Base-by-base conservation (phyloP, 306 rosid genomes). In the Elaeagnus macrophylla region DNA sequence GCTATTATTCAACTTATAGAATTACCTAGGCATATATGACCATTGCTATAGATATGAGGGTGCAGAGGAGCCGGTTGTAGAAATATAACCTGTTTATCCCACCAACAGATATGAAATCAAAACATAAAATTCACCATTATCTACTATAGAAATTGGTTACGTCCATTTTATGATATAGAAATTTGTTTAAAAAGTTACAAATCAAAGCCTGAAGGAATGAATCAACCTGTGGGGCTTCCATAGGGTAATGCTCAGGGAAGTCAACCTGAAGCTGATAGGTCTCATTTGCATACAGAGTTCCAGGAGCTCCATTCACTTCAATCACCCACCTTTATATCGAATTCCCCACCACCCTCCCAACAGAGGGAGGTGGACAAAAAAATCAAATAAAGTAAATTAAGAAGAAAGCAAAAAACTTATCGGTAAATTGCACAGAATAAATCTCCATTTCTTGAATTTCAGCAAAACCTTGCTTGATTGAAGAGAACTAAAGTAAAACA, bases 221-320 rank as follows among this genome's bases (percentile, higher is more conserved):
- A 48, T 66, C 35, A 50, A 93, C 99, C 99, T 93, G 99, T 0
- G 99, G 99, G 39, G 99, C 96, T 79, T 93, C 96, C 99, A 93
- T 93, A 1, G 96, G 99, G 67, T 93, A 93, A 83, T 93, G 86
- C 84, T 93, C 96, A 5, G 99, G 99, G 65, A 93, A 93, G 55
- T 93, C 99, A 1, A 93, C 96, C 84, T 93, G 99, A 73, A 93
- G 99, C 81, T 88, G 99, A 63, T 82, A 93, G 60, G 86, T 79
- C 67, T 93, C 99, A 57, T 85, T 93, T 4, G 86, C 58, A 60
- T 88, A 87, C 7, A 93, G 96, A 56, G 99, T 93, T 17, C 95
- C 99, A 9, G 95, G 88, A 69, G 96, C 99, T 59, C 99, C 99
- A 75, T 67, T 71, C 68, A 93, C 99, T 77, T 93, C 99, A 75